Evolutionary conservation across 2,329 filamentous ascomycete genomes (phyloP), one percentile per base, ranked within the genome.

Genomic region (Gremmenia infestans): DNA sequence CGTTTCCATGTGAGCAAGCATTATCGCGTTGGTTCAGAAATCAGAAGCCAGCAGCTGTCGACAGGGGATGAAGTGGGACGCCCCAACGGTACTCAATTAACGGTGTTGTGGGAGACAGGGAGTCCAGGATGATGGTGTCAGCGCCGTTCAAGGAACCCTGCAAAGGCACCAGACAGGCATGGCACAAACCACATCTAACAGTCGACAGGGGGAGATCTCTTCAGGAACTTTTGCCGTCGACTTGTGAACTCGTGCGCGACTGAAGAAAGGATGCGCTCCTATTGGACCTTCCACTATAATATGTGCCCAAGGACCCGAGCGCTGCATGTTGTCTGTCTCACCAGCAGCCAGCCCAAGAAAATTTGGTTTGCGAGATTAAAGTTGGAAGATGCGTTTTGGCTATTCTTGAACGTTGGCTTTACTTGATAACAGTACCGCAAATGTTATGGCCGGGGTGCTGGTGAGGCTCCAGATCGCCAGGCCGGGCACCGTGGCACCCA

Each of bases 391-490:
- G 49, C 5, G 11, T 52, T 52, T 36, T 46, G 50, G 42, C 50
- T 52, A 46, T 35, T 52, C n/a, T 19, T 52, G n/a, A 46, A 14
- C 40, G 17, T 19, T 40, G 23, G 22, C 14, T 28, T 42, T 23
- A 11, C 9, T 39, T n/a, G 17, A 39, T 49, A 43, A 36, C 40
- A 25, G 50, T 51, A 39, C 43, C 48, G 50, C 12, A 39, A 50
- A 48, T 37, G 42, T 17, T 19, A 14, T 35, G 57, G 46, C 51
- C 43, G 53, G 52, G 56, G 32, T 57, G 48, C 45, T 43, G 19
- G 35, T 53, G 54, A 56, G 57, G 55, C 54, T 55, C 56, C 50
- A 61, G 60, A 63, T 64, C 60, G 56, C 47, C 58, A 52, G 57
- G 56, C 60, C 55, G 55, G 56, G 58, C 57, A 63, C 58, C 60